These are phyloP conservation scores for Dendrostoma leiphaemia DNA, from an alignment of 2,329 filamentous ascomycete genomes.

Conservation along the genomic window DNA sequence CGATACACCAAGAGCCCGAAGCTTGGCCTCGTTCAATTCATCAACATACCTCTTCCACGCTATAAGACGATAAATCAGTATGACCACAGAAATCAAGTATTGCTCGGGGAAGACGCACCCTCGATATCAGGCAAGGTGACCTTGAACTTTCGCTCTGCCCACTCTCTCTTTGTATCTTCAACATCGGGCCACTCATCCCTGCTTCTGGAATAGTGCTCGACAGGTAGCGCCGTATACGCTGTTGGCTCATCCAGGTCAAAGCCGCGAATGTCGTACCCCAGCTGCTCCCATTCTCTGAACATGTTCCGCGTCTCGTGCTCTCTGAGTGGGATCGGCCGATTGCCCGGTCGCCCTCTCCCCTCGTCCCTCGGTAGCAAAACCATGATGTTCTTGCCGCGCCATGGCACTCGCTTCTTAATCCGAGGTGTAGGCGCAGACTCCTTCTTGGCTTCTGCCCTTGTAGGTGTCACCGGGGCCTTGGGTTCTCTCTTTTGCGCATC, in stretches of 20 bases:
- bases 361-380: constrained; percentile 69
- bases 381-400: constrained; percentile 73
- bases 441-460: constrained; percentile 31
- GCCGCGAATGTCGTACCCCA: constrained; percentile 67
- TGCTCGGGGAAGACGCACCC: constrained; percentile 35
- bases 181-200: constrained; percentile 65
- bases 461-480: constrained; percentile 24
- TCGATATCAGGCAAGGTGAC: constrained; percentile 71
- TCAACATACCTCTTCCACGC: constrained; percentile 75
- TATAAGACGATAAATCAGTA: too few relatives aligned
- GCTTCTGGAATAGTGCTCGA: constrained; percentile 57
- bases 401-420: constrained; percentile 68
- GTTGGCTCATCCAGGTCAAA: constrained; percentile 62
- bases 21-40: constrained; percentile 83
- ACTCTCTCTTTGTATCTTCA: constrained; percentile 56
- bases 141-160: constrained; percentile 49
- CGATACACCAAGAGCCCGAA: constrained; percentile 86
- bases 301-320: constrained; percentile 58
- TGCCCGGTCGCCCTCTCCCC: constrained; percentile 57
- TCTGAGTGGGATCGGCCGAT: constrained; percentile 52
- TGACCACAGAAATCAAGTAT: too few relatives aligned
- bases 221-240: constrained; percentile 33
- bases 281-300: constrained; percentile 63
- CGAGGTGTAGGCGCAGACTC: constrained; percentile 49
- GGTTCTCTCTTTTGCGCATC: constrained; percentile 7